A percentile compares a stretch with the other conserved stretches of the same genome.
Conservation (phyloP, 1,284 basidiomycete species). For the Mycosarcoma maydis region DNA sequence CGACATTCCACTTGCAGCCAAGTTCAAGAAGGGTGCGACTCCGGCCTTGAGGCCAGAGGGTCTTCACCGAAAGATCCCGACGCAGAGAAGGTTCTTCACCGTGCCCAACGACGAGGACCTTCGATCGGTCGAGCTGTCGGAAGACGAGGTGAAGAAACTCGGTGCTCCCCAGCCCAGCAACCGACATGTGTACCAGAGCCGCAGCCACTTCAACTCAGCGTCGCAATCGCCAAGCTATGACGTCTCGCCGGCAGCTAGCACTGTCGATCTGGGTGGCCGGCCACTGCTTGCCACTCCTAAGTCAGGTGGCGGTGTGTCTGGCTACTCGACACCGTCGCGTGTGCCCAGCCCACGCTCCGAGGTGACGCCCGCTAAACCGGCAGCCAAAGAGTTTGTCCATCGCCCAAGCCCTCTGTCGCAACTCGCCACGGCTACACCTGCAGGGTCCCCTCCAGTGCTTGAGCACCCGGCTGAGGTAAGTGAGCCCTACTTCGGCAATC, state of each 20-base stretch:
- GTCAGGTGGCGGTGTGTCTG: constrained; percentile 10
- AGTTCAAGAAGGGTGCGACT: constrained; percentile 32
- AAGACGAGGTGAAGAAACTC: constrained; percentile 27
- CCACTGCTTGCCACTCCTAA: constrained; percentile 15
- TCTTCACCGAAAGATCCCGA: constrained; percentile 33
- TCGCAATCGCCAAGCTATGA: constrained; percentile 3
- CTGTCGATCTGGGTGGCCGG: constrained; percentile 1
- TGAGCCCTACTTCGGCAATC: neutral
- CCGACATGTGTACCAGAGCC: neutral
- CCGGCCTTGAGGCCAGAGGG: constrained; percentile 28
- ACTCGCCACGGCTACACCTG: constrained; percentile 14
- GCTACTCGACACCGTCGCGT: constrained; percentile 23
- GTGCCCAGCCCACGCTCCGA: constrained; percentile 24
- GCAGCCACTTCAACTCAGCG: neutral
- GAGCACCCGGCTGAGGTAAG: neutral
- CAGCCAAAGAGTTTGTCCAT: constrained; percentile 24
- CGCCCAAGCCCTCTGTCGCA: constrained; percentile 42
- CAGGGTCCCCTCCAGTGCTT: neutral
- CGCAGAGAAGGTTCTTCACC: constrained; percentile 37
- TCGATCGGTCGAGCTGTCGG: constrained; percentile 34
- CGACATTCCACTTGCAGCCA: constrained; percentile 42
- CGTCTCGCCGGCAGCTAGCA: constrained; percentile 11
- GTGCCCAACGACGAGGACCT: constrained; percentile 46
- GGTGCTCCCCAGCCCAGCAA: neutral
- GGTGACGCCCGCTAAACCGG: constrained; percentile 11